phyloP scores from a whole-genome alignment of 2,329 filamentous ascomycete genomes.

The Cladosporium cucumerinum region DNA sequence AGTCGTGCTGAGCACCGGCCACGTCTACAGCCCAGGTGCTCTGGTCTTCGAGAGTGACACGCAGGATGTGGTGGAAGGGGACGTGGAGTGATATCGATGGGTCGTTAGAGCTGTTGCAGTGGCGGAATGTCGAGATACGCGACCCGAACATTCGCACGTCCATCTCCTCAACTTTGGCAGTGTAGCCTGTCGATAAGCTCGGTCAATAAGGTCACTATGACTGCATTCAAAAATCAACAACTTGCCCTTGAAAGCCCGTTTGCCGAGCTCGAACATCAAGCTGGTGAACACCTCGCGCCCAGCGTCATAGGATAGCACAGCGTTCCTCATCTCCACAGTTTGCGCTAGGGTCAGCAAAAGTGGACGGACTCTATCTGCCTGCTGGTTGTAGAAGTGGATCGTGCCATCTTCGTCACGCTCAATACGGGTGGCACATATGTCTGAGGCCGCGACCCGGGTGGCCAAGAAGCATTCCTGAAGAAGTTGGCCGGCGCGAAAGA shows the following conservation, averaged over 20 bases:
- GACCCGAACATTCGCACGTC: not conserved
- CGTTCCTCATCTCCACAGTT: not conserved
- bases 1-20: slow-evolving; percentile 22
- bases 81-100: not conserved
- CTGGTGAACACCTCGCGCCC: not conserved
- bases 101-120: not conserved
- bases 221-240: not conserved
- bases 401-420: not conserved
- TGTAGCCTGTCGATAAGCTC: not conserved
- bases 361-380: not conserved
- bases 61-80: slow-evolving; percentile 13
- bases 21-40: slow-evolving; percentile 19
- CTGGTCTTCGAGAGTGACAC: slow-evolving; percentile 12
- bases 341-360: not conserved
- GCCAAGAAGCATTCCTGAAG: slow-evolving; percentile 21
- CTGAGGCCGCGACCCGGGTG: slow-evolving; percentile 17
- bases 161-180: not conserved
- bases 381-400: not conserved
- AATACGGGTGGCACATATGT: slow-evolving; percentile 1
- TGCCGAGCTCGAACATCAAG: not conserved
- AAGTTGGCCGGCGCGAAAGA: slow-evolving; percentile 23
- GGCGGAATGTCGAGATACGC: not conserved
- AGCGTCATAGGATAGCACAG: not conserved
- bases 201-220: not conserved
- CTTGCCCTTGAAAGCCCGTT: not conserved